These are phyloP conservation scores for Leccinum aurantiacum DNA, from an alignment of 768 basidiomycete genomes.

Conservation along the genomic window DNA sequence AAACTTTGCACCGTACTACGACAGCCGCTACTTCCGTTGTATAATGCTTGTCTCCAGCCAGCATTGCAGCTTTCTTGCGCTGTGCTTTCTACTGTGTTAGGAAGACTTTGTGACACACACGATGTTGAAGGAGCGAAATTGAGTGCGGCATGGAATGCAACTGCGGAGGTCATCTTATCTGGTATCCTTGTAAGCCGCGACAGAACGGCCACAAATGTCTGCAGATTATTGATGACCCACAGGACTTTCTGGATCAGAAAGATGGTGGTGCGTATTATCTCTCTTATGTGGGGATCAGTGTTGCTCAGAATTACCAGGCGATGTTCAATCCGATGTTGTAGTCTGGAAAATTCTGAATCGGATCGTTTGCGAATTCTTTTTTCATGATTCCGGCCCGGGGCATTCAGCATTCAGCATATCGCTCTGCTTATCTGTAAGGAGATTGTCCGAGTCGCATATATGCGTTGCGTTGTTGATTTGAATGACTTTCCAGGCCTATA, in stretches of 20 bases:
- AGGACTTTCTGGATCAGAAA: conserved; percentile 28
- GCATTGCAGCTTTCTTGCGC: conserved; percentile 43
- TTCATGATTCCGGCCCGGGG: conserved; percentile 24
- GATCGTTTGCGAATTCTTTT: conserved; percentile 40
- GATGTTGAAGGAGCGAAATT: conserved; percentile 20
- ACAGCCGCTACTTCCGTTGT: conserved; percentile 44
- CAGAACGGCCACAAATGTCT: not conserved
- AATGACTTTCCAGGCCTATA: conserved; percentile 47
- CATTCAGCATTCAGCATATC: conserved; percentile 22
- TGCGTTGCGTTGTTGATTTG: conserved; percentile 22
- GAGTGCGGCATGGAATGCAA: conserved; percentile 43
- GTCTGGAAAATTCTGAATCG: conserved; percentile 32
- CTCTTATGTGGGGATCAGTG: not conserved
- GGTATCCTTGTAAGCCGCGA: conserved; percentile 45
- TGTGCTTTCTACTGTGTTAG: conserved; percentile 42
- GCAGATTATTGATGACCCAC: conserved; percentile 16
- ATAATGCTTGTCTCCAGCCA: conserved; percentile 37
- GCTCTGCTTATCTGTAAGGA: conserved; percentile 27
- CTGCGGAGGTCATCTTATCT: conserved; percentile 49
- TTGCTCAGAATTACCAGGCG: conserved; percentile 14
- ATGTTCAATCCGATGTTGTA: conserved; percentile 20
- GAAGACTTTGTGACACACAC: conserved; percentile 36
- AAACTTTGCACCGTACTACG: conserved; percentile 44
- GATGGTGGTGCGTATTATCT: conserved; percentile 17
- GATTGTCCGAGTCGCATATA: conserved; percentile 25